Evolutionary conservation across 2,329 filamentous ascomycete genomes (phyloP).

Genomic region (Leptodontidium sp.): DNA sequence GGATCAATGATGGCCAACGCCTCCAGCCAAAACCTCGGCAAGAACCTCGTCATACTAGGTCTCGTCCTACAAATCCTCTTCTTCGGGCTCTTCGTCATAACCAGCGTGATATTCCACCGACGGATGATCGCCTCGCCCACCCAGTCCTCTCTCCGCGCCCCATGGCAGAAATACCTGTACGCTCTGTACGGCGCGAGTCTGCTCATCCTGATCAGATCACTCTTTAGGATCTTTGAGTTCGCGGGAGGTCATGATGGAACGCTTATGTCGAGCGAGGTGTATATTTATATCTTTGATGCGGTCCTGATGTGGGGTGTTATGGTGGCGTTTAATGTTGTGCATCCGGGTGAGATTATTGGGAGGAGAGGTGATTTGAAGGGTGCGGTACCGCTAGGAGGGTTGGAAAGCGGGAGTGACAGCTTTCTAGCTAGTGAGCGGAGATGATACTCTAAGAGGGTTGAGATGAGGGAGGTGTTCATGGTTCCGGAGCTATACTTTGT

Average conservation of each 20-base stretch:
- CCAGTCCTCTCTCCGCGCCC: conserved; percentile 9
- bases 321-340: conserved; percentile 47
- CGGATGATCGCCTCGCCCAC: conserved; percentile 48
- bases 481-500: too few relatives aligned
- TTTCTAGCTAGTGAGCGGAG: background rate
- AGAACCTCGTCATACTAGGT: conserved; percentile 55
- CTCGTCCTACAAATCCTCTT: conserved; percentile 58
- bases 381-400: background rate
- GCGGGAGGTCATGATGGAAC: conserved; percentile 52
- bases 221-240: conserved; percentile 59
- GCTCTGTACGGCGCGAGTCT: conserved; percentile 52
- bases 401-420: conserved; percentile 18
- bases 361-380: conserved; percentile 13
- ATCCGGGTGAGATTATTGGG: conserved; percentile 45
- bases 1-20: conserved; percentile 45
- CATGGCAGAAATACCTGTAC: conserved; percentile 49
- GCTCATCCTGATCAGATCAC: conserved; percentile 55
- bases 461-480: background rate
- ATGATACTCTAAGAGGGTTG: background rate
- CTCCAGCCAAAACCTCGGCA: conserved; percentile 44
- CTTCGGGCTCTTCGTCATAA: conserved; percentile 57
- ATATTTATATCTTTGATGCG: conserved; percentile 53
- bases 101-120: conserved; percentile 53
- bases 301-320: conserved; percentile 51
- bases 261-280: conserved; percentile 48